phyloP scores from a whole-genome alignment of 2,329 filamentous ascomycete genomes.

The Colletotrichum filicis region DNA sequence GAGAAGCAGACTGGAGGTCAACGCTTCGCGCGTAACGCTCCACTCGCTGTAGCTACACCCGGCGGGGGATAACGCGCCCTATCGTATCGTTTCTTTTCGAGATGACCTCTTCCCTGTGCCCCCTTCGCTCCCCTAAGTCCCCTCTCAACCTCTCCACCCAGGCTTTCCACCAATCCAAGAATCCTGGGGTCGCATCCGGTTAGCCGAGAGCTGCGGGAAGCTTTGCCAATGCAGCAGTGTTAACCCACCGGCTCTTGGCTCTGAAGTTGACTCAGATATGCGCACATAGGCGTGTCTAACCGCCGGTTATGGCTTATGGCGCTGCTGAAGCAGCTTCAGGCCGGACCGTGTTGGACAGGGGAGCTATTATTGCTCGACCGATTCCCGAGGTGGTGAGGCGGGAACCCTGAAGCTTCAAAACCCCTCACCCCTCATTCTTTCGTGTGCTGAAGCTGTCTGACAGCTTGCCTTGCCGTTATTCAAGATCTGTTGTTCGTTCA shows the following conservation, averaged over 20 bases:
- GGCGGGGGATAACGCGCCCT: not conserved
- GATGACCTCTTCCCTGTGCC: slow-evolving; percentile 22
- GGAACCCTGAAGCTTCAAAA: slow-evolving; percentile 31
- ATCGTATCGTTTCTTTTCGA: slow-evolving; percentile 27
- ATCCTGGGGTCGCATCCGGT: slow-evolving; percentile 15
- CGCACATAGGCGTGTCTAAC: not conserved
- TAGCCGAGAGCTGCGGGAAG: slow-evolving; percentile 11
- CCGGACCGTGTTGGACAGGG: not conserved
- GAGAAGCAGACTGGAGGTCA: not conserved
- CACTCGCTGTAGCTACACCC: not conserved
- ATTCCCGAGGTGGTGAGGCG: slow-evolving; percentile 3
- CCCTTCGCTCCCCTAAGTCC: not conserved
- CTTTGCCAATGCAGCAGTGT: not conserved
- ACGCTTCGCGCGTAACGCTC: not conserved
- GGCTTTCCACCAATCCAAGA: slow-evolving; percentile 27
- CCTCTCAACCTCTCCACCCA: slow-evolving; percentile 17
- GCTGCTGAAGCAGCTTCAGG: not conserved
- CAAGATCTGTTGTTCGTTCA: not conserved
- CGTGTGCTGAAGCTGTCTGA: not conserved
- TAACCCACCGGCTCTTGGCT: not conserved
- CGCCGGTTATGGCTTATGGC: not conserved
- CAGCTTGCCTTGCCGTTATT: not conserved
- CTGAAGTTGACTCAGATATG: slow-evolving; percentile 22
- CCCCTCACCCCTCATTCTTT: slow-evolving; percentile 24
- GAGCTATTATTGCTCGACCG: slow-evolving; percentile 7